phyloP scores from a whole-genome alignment of 257 asterid genomes.

The Nicotiana obtusifolia region DNA sequence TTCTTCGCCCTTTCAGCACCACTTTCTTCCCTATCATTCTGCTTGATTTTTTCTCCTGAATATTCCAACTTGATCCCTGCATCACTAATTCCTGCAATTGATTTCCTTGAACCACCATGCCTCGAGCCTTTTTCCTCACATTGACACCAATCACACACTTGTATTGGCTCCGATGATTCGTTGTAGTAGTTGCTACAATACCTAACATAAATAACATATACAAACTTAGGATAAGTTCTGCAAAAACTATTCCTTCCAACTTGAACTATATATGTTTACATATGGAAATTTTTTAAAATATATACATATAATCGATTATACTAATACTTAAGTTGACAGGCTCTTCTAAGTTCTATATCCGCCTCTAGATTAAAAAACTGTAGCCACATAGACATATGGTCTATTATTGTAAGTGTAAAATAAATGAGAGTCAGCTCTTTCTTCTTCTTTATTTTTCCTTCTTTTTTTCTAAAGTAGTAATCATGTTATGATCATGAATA shows the following conservation, averaged over 20 bases:
- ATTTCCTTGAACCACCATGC: constrained; percentile 23
- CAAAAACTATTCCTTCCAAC: background rate
- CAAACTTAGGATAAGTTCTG: background rate
- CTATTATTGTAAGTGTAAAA: background rate
- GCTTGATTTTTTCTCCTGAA: constrained; percentile 63
- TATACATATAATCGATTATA: no score
- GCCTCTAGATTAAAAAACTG: background rate
- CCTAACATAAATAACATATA: constrained; percentile 22
- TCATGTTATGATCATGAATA: background rate
- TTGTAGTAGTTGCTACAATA: constrained; percentile 92
- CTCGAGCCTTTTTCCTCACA: constrained; percentile 42
- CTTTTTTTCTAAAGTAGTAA: background rate
- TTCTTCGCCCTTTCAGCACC: constrained; percentile 47
- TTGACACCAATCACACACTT: constrained; percentile 87
- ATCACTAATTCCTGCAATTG: constrained; percentile 13
- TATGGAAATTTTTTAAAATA: no score
- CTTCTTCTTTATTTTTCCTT: no score
- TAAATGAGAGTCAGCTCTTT: background rate
- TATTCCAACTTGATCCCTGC: constrained; percentile 34
- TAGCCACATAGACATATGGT: background rate
- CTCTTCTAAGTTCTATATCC: no score
- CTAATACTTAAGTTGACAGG: no score
- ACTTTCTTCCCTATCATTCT: constrained; percentile 41
- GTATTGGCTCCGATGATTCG: constrained; percentile 48
- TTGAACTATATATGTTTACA: no score